Evolutionary conservation across 2,329 filamentous ascomycete species (phyloP).

Genomic region (Cercospora sp.): DNA sequence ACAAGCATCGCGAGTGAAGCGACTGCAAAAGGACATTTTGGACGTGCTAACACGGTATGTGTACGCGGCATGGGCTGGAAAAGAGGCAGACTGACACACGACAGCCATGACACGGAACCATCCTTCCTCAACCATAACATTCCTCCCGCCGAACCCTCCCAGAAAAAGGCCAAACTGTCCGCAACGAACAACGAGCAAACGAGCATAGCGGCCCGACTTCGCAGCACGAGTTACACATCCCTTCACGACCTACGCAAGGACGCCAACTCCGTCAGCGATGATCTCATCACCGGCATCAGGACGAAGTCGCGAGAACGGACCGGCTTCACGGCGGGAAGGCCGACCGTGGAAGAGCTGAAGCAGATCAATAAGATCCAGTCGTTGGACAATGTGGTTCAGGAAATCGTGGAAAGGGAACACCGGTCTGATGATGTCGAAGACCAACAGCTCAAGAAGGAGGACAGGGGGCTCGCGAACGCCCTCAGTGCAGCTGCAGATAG

Average conservation of each 20-base stretch:
- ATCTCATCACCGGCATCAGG: constrained; percentile 41
- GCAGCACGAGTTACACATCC: constrained; percentile 43
- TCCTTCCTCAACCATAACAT: constrained; percentile 48
- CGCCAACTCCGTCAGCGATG: constrained; percentile 43
- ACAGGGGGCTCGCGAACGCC: constrained; percentile 19
- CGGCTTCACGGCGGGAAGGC: constrained; percentile 26
- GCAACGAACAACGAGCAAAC: constrained; percentile 34
- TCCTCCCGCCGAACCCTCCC: constrained; percentile 44
- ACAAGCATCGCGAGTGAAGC: constrained; percentile 31
- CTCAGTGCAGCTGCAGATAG: constrained; percentile 8
- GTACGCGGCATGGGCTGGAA: background rate
- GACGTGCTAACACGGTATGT: constrained; percentile 46
- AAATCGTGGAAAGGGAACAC: constrained; percentile 35
- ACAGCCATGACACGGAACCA: constrained; percentile 45
- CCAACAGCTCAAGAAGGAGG: constrained; percentile 25
- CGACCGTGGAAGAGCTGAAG: constrained; percentile 42
- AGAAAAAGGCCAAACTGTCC: constrained; percentile 49
- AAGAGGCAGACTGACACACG: constrained; percentile 18
- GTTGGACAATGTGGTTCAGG: constrained; percentile 33
- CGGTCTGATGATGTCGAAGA: constrained; percentile 18
- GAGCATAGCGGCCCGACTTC: constrained; percentile 44
- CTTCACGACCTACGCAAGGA: constrained; percentile 47
- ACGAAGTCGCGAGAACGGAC: constrained; percentile 31
- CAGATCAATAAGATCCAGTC: constrained; percentile 36
- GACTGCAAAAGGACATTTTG: constrained; percentile 44